Conservation (phyloP, 2,329 filamentous ascomycete species). For the Aspergillus fischeri region DNA sequence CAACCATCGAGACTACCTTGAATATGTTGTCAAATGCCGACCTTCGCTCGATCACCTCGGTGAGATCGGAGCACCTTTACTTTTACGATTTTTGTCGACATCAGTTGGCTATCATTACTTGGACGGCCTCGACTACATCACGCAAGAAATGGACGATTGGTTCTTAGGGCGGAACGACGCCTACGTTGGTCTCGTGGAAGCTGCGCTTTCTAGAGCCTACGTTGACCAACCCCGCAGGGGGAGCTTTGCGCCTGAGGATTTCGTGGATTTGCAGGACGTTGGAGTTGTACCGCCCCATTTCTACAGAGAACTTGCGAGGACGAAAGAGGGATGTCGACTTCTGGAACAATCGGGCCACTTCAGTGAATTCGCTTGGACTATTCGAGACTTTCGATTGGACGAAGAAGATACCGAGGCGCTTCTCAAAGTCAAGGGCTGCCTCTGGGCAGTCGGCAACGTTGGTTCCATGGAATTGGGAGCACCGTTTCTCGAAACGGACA, state of each 20-base stretch:
- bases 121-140: constrained; percentile 96
- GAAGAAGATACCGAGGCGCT: constrained; percentile 80
- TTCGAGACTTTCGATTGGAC: constrained; percentile 81
- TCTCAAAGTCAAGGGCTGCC: constrained; percentile 89
- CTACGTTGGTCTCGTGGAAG: constrained; percentile 93
- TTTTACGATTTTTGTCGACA: constrained; percentile 89
- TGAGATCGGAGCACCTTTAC: constrained; percentile 89
- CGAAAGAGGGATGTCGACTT: constrained; percentile 84
- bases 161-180: constrained; percentile 93
- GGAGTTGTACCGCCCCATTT: constrained; percentile 87
- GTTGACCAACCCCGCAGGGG: constrained; percentile 49
- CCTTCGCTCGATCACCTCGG: constrained; percentile 92
- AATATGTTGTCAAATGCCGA: constrained; percentile 94
- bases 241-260: constrained; percentile 51
- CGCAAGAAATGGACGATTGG: constrained; percentile 99
- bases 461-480: constrained; percentile 97
- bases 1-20: constrained; percentile 83
- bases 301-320: constrained; percentile 90
- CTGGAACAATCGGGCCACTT: constrained; percentile 94
- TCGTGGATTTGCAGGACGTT: constrained; percentile 56
- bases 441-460: constrained; percentile 97
- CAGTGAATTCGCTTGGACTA: constrained; percentile 84
- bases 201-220: constrained; percentile 85
- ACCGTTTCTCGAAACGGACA: constrained; percentile 84
- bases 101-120: constrained; percentile 97